A percentile compares a stretch with the other conserved stretches of the same genome.
phyloP scores from a whole-genome alignment of 2,329 filamentous ascomycete genomes.

The Epichloe festucae region DNA sequence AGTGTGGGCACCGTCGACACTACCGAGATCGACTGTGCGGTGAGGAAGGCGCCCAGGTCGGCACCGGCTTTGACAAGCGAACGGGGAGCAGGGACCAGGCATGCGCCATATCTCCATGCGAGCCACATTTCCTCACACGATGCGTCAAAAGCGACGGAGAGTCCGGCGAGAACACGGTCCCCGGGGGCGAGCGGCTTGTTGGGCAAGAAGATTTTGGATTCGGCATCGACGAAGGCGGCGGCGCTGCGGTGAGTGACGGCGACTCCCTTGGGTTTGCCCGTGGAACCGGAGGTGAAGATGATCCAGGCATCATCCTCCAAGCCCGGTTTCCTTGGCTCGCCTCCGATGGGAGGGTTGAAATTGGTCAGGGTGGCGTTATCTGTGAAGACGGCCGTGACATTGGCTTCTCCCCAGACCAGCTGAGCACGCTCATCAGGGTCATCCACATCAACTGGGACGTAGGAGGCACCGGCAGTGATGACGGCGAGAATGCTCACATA shows the following conservation, averaged over 20 bases:
- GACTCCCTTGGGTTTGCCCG: slow-evolving; percentile 14
- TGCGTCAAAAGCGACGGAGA: slow-evolving; percentile 12
- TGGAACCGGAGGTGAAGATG: slow-evolving; percentile 14
- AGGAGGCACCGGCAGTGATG: slow-evolving; percentile 10
- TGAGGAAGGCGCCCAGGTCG: slow-evolving; percentile 10
- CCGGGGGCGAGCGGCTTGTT: slow-evolving; percentile 10
- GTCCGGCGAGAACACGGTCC: slow-evolving; percentile 12
- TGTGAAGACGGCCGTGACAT: slow-evolving; percentile 8
- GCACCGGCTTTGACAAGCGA: slow-evolving; percentile 11
- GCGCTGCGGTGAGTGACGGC: slow-evolving; percentile 13
- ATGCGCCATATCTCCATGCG: slow-evolving; percentile 12
- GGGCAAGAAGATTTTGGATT: slow-evolving; percentile 10
- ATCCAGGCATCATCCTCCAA: slow-evolving; percentile 12
- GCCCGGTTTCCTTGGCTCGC: slow-evolving; percentile 1
- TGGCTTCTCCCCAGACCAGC: slow-evolving; percentile 10
- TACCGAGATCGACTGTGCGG: slow-evolving; percentile 10
- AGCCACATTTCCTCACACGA: slow-evolving; percentile 15
- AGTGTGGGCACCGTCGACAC: slow-evolving; percentile 13
- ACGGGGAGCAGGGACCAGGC: slow-evolving; percentile 11
- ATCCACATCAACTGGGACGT: slow-evolving; percentile 13
- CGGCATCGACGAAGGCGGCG: slow-evolving; percentile 13
- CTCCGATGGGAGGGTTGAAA: neutral
- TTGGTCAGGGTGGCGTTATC: slow-evolving; percentile 8
- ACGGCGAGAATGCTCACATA: slow-evolving; percentile 11
- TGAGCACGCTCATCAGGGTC: slow-evolving; percentile 11